Evolutionary conservation across 495 filamentous ascomycete species (phyloP), one percentile per base, ranked within the genome.

Genomic region (Trichocladium antarcticum): DNA sequence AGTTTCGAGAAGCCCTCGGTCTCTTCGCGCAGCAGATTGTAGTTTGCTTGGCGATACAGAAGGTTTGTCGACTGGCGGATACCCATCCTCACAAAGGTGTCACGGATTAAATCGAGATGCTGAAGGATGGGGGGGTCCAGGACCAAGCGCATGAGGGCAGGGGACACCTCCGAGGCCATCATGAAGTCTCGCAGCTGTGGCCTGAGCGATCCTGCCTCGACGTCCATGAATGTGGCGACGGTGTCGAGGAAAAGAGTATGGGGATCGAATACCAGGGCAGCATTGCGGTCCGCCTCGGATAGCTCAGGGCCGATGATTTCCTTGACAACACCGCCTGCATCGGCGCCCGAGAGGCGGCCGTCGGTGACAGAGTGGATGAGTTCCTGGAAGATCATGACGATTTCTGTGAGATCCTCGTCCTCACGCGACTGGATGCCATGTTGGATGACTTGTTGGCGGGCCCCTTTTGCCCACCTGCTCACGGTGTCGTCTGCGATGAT

Each of bases 11-110:
- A 99, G 27, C 93, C 93, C 65, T 99, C 93, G 0, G 87, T 85
- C 65, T 99, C 93, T 71, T 99, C 93, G 27, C 93, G 78, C 15
- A 99, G 71, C 2, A 99, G 71, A 57, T 99, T 99, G 70, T 95
- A 95, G 60, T 93, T 96, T 1, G 88, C 85, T 61, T 97, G 93
- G 38, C 88, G 83, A 58, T 99, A 99, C 2, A 97, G 78, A 15
- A 90, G 67, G 57, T 92, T 88, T 7, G 93, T 99, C 45, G 87
- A 82, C 54, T 93, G 87, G 44, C 89, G 81, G 52, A 94, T 85
- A 3, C 81, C 83, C 58, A 89, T 79, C 41, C 82, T 78, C n/a
- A 75, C 70, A 59, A 96, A 99, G 0, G 82, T 85, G 5, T 81
- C 78, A n/a, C 87, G 81, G 40, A 95, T 84, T 42, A 99, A 68